Percentiles rank a stretch among this genome's conserved stretches.
Evolutionary conservation across 768 basidiomycete genomes (phyloP).

Genomic region (Tulasnella sp.): DNA sequence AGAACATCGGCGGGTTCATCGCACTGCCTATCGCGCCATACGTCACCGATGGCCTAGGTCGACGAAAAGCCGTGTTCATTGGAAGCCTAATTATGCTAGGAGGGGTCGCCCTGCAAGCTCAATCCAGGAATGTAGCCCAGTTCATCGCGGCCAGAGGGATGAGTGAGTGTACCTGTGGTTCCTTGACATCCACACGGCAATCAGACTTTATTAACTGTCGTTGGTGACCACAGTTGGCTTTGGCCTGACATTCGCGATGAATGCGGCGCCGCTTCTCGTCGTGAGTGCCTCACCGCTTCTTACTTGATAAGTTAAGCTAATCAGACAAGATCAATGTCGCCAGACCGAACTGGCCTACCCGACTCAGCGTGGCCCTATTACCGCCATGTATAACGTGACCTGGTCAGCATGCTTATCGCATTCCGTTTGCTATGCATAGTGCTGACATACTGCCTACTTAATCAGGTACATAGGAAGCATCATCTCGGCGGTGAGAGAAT

Average conservation of each 20-base stretch:
- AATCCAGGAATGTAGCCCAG: slow-evolving; percentile 35
- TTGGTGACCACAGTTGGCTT: slow-evolving; percentile 39
- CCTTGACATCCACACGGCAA: not conserved
- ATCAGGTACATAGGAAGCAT: slow-evolving; percentile 50
- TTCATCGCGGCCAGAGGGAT: slow-evolving; percentile 49
- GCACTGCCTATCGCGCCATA: slow-evolving; percentile 52
- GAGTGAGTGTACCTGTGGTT: slow-evolving; percentile 18
- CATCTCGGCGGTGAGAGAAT: slow-evolving; percentile 22
- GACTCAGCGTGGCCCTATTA: slow-evolving; percentile 33
- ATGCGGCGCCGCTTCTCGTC: slow-evolving; percentile 29
- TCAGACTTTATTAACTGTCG: not conserved
- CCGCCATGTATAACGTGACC: slow-evolving; percentile 9
- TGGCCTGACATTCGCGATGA: slow-evolving; percentile 49
- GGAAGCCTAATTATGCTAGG: slow-evolving; percentile 54
- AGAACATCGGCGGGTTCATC: slow-evolving; percentile 24
- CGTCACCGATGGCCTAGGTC: slow-evolving; percentile 48
- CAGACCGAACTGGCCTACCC: slow-evolving; percentile 42
- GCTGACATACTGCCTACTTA: too few species aligned
- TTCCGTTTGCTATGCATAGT: too few species aligned
- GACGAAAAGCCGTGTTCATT: slow-evolving; percentile 45
- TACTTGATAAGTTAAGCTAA: too few species aligned
- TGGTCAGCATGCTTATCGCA: too few species aligned
- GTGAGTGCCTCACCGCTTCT: not conserved
- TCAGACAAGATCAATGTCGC: too few species aligned
- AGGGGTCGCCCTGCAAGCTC: slow-evolving; percentile 46